Evolutionary conservation across 371 early-diverging fungal species (phyloP), one percentile per base, ranked within the genome.

Genomic region (Mucor piriformis): DNA sequence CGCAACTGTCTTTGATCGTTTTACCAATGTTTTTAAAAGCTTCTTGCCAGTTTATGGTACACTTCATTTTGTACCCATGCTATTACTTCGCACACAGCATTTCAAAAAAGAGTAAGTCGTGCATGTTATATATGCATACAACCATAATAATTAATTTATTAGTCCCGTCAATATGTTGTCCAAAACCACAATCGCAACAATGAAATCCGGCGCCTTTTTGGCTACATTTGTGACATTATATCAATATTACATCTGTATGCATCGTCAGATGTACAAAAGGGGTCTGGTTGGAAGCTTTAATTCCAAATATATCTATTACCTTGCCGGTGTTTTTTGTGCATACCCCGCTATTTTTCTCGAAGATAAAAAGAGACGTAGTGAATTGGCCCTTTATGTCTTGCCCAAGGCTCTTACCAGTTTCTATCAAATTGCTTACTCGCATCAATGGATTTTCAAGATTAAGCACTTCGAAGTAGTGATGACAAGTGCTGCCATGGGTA

Each of bases 31-130:
- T 4, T 78, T 83, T 32, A 79, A 79, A 51, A 72, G 61, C 21
- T 85, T 86, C 63, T 49, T 82, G 47, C 86, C 90, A 18, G 86
- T 91, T 8, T 89, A 91, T 56, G 83, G 86, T n/a, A 79, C 88
- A 7, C 73, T 91, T 53, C 89, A 88, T 44, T 81, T 89, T 50
- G 88, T 89, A 0, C 89, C 91, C 0, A 73, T 87, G 81, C 46
- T 88, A 10, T 64, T 87, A 13, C 74, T 91, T 35, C 78, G 83
- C 33, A 71, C 72, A 18, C 71, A 81, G 33, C 77, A 77, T 47
- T 69, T 91, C 12, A 57, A 70, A 38, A 81, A 81, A 61, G 73
- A 78, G 84, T 87, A 85, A 72, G 81, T 40, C 2, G 21, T 40
- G 15, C 10, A 21, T 11, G 46, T 13, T 12, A 46, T 46, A 23